A percentile compares a stretch with the other conserved stretches of the same genome.
These are phyloP conservation scores for Colletotrichum limetticola DNA, from an alignment of 2,329 filamentous ascomycete genomes.

Conservation along the genomic window DNA sequence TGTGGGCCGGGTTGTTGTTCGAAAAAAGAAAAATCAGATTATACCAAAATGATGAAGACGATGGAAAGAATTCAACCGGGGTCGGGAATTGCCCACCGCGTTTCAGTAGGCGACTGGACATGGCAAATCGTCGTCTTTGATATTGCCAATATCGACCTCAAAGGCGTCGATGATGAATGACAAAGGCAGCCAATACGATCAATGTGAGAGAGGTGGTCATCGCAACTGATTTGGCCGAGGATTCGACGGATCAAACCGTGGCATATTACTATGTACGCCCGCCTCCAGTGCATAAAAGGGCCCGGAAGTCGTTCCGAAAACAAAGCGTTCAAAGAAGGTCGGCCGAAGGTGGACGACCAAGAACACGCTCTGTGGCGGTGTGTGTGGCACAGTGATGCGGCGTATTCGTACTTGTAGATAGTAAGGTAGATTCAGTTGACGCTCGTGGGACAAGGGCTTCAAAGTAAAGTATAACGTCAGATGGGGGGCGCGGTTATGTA, in stretches of 20 bases:
- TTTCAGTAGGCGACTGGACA: not conserved
- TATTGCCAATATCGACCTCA: not conserved
- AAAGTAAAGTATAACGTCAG: not conserved
- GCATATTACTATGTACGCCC: not conserved
- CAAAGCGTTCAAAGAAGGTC: not conserved
- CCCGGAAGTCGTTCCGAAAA: not conserved
- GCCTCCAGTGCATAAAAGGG: not conserved
- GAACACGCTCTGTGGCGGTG: not conserved
- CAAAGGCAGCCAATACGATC: not conserved
- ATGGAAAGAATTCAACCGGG: not conserved
- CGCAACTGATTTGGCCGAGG: not conserved
- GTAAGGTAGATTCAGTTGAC: not conserved
- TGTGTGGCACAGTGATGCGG: not conserved
- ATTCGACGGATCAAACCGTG: not conserved
- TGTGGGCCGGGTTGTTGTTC: not conserved
- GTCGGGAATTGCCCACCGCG: not conserved
- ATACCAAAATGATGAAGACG: not conserved
- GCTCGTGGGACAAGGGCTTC: not conserved
- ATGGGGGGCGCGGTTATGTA: not conserved
- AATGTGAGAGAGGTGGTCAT: not conserved
- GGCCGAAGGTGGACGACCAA: not conserved
- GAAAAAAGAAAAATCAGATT: not conserved
- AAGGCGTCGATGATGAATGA: not conserved
- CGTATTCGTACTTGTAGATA: not conserved
- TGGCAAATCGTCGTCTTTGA: not conserved